These are phyloP conservation scores for Kuraishia cidri DNA, from an alignment of 805 yeast species.

Conservation along the genomic window DNA sequence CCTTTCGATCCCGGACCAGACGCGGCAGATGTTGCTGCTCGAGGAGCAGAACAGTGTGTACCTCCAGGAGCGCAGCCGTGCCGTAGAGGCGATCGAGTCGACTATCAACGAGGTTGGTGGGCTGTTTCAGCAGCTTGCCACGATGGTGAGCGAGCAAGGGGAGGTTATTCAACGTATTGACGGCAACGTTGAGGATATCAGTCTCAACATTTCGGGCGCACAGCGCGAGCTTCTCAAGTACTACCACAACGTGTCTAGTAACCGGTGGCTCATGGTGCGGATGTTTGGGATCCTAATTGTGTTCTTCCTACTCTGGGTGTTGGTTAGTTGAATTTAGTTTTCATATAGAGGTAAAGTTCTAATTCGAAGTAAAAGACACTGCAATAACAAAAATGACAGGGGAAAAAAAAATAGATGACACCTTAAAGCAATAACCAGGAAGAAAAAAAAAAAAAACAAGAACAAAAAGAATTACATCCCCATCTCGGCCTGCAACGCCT, in stretches of 20 bases:
- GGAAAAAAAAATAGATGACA: not conserved
- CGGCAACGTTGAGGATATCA: slow-evolving; percentile 88
- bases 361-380: not conserved
- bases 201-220: slow-evolving; percentile 85
- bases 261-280: slow-evolving; percentile 86
- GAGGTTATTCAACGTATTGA: slow-evolving; percentile 94
- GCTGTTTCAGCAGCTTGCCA: slow-evolving; percentile 87
- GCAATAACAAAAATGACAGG: not conserved
- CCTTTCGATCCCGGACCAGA: slow-evolving; percentile 75
- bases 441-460: not conserved
- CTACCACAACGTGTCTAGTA: slow-evolving; percentile 78
- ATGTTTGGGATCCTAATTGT: slow-evolving; percentile 81
- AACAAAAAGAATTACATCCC: slow-evolving; percentile 37
- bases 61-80: slow-evolving; percentile 45
- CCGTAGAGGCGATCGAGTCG: slow-evolving; percentile 94
- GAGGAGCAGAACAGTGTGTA: slow-evolving; percentile 67
- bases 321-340: slow-evolving; percentile 45
- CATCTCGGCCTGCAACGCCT: slow-evolving; percentile 81
- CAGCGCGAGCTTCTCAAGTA: slow-evolving; percentile 89
- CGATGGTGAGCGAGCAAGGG: slow-evolving; percentile 97
- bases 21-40: slow-evolving; percentile 70
- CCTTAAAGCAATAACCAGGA: not conserved
- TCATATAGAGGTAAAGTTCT: no score
- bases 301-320: slow-evolving; percentile 70
- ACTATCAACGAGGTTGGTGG: slow-evolving; percentile 96